Evolutionary conservation across 1,284 basidiomycete species (phyloP).

Genomic region (Boletus smithii): DNA sequence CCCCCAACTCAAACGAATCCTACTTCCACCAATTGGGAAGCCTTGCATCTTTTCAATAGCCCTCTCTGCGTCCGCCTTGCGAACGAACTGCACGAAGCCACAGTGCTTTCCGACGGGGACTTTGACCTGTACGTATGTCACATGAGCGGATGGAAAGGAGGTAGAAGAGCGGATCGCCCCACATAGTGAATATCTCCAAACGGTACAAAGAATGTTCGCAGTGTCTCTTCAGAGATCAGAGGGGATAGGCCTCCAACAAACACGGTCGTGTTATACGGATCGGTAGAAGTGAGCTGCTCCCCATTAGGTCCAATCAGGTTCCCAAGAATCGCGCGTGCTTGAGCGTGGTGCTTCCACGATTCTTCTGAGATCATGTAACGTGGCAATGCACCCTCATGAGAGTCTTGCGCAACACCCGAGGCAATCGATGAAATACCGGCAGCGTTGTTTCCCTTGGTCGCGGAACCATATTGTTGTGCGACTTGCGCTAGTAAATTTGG

Average conservation of each 20-base stretch:
- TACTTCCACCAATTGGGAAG: slow-evolving; percentile 87
- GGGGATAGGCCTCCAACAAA: slow-evolving; percentile 88
- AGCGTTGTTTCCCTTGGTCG: slow-evolving; percentile 31
- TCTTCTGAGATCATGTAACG: slow-evolving; percentile 64
- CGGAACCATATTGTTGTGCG: slow-evolving; percentile 45
- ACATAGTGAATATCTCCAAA: slow-evolving; percentile 93
- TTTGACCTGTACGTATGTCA: slow-evolving; percentile 63
- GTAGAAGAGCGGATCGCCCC: slow-evolving; percentile 27
- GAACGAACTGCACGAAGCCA: slow-evolving; percentile 92
- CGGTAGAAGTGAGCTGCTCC: slow-evolving; percentile 78
- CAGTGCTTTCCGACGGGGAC: slow-evolving; percentile 94
- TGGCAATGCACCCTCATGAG: slow-evolving; percentile 40
- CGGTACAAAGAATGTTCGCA: slow-evolving; percentile 83
- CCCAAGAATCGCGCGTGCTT: slow-evolving; percentile 73
- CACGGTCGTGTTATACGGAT: slow-evolving; percentile 90
- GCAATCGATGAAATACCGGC: slow-evolving; percentile 39
- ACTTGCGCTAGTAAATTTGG: slow-evolving; percentile 44
- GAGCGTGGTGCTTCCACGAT: slow-evolving; percentile 78
- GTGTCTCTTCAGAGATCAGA: slow-evolving; percentile 81
- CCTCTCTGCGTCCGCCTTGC: slow-evolving; percentile 86
- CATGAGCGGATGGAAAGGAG: slow-evolving; percentile 12
- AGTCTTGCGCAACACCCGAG: slow-evolving; percentile 39
- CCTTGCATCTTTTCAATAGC: slow-evolving; percentile 97
- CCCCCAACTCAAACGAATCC: slow-evolving; percentile 91
- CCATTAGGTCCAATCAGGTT: slow-evolving; percentile 81